Evolutionary conservation across 306 rosid genomes (phyloP).

Genomic region (Corylus americana): DNA sequence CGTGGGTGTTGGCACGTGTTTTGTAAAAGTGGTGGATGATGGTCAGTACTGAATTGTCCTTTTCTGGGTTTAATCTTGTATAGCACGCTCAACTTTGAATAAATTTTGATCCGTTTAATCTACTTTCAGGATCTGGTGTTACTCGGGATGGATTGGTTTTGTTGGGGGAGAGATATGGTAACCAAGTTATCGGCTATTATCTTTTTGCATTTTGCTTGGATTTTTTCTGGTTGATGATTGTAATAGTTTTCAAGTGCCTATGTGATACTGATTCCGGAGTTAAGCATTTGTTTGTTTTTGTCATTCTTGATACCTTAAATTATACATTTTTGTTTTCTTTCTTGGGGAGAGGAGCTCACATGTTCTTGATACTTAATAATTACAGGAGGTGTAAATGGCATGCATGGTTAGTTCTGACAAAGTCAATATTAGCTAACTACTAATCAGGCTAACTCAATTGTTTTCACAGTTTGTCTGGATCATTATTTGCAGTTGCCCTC

Average conservation of each 20-base stretch:
- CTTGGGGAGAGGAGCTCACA: too few species aligned
- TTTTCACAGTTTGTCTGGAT: not conserved
- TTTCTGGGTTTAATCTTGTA: constrained; percentile 20
- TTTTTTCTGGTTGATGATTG: constrained; percentile 19
- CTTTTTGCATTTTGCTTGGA: constrained; percentile 2
- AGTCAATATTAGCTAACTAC: not conserved
- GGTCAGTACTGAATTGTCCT: constrained; percentile 41
- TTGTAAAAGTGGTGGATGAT: constrained; percentile 76
- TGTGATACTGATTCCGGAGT: constrained; percentile 16
- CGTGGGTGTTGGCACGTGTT: constrained; percentile 55
- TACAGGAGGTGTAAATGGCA: not conserved
- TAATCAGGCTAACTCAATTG: not conserved
- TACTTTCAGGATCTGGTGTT: constrained; percentile 71
- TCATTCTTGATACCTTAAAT: not conserved
- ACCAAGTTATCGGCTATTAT: constrained; percentile 5
- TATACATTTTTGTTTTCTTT: not conserved
- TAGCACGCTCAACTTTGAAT: not conserved
- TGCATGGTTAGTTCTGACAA: not conserved
- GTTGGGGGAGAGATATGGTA: constrained; percentile 91
- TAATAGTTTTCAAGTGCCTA: constrained; percentile 8
- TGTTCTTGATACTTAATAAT: too few species aligned
- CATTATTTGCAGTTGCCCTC: constrained; percentile 1
- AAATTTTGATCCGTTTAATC: constrained; percentile 2
- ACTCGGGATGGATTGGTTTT: constrained; percentile 78
- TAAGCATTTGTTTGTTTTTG: not conserved